Base-by-base conservation (phyloP, 1,284 basidiomycete genomes). In the Leccinum pachyderme region DNA sequence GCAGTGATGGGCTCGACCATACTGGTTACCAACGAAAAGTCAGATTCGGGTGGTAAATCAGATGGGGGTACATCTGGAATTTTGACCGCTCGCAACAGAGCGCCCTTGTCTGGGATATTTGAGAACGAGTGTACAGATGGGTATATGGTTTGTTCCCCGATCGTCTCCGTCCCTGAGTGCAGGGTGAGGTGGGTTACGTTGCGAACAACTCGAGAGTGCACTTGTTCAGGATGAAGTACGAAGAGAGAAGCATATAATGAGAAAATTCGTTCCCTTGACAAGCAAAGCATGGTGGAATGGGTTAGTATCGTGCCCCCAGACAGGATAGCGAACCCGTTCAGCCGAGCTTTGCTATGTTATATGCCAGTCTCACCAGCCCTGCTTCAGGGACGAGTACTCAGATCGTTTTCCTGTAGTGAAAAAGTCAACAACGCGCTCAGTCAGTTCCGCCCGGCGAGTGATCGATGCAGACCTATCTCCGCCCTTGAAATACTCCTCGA, bases 191-290 rank as follows among this genome's bases (percentile, higher is more conserved):
- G 25, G 12, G 5, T 25, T 13, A 13, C 7, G 25, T 11, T 11
- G 15, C 18, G n/a, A 12, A 2, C n/a, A 33, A 35, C 9, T 48
- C 43, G 31, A 9, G 46, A 43, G 52, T 71, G 4, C 61, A 91
- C 89, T 80, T 81, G 66, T 93, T 93, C 33, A 95, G 75, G 27
- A 95, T 85, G 67, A 89, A 89, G 65, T 86, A 89, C 6, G 92
- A 93, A 2, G 87, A 78, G 1, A 95, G 80, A 8, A 95, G 80
- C 93, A 95, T 96, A 73, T 92, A 94, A 59, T 94, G 90, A 32
- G 91, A 94, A 68, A 95, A 96, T 71, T 97, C 95, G 68, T 96
- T 97, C 8, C 90, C 94, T 71, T 95, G 92, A 55, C 87, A 89
- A 4, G 87, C 74, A 63, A 94, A 95, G 8, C 91, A 92, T 93